phyloP scores from a whole-genome alignment of 305 asterid species.

The Fraxinus floribunda region DNA sequence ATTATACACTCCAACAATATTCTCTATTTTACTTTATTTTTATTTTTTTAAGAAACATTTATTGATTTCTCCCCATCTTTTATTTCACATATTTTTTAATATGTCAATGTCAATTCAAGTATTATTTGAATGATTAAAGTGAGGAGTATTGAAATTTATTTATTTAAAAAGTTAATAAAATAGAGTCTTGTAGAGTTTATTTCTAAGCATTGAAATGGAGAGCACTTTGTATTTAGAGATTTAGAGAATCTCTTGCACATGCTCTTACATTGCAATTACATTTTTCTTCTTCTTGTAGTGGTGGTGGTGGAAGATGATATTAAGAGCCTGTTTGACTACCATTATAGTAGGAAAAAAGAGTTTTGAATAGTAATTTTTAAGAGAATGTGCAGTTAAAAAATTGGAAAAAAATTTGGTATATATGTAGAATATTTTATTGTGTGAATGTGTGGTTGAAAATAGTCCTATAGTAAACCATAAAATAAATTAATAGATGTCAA shows the following conservation, averaged over 20 bases:
- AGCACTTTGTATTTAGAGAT: neutral
- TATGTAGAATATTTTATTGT: too few species aligned
- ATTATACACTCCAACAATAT: neutral
- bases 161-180: neutral
- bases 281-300: neutral
- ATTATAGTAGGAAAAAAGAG: too few species aligned
- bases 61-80: neutral
- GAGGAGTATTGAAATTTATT: neutral
- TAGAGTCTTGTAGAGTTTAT: neutral
- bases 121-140: neutral
- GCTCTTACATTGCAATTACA: neutral
- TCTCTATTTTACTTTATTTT: neutral
- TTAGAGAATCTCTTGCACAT: neutral
- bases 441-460: too few species aligned
- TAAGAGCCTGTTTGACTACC: too few species aligned
- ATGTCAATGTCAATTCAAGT: neutral
- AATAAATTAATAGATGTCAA: too few species aligned
- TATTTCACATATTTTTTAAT: neutral
- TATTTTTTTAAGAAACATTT: neutral
- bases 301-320: neutral
- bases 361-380: too few species aligned
- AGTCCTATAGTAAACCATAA: too few species aligned
- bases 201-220: neutral
- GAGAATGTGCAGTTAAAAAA: too few species aligned
- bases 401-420: too few species aligned